phyloP scores from a whole-genome alignment of 352 stramenopile species.

The Globisporangium abappressorium region DNA sequence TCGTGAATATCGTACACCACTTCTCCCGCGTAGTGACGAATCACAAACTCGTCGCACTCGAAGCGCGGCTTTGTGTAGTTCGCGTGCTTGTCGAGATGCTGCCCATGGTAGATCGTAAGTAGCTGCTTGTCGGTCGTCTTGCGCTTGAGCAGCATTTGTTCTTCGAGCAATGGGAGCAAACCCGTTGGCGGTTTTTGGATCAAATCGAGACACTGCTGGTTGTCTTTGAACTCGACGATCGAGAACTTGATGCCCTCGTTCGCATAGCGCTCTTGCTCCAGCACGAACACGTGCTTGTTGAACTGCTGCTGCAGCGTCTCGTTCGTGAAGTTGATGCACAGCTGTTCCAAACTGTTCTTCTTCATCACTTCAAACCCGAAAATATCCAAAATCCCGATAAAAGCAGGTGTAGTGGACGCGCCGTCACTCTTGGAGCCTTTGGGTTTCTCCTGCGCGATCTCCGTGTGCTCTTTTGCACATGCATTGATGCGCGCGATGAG shows the following conservation, averaged over 20 bases:
- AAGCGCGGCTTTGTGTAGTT: constrained; percentile 77
- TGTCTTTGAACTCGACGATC: constrained; percentile 83
- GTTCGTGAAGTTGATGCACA: constrained; percentile 93
- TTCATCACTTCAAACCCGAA: constrained; percentile 91
- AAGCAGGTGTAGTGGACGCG: constrained; percentile 22
- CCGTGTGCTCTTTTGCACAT: constrained; percentile 59
- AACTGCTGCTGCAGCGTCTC: constrained; percentile 90
- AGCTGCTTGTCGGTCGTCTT: constrained; percentile 85
- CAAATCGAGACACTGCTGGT: constrained; percentile 71
- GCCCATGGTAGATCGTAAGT: constrained; percentile 77
- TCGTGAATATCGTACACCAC: constrained; percentile 80
- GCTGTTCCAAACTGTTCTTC: constrained; percentile 86
- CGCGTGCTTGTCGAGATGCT: constrained; percentile 68
- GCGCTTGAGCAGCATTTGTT: constrained; percentile 86
- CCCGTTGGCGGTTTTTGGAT: constrained; percentile 81
- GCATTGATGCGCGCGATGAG: constrained; percentile 76
- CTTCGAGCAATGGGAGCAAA: constrained; percentile 80
- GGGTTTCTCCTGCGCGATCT: constrained; percentile 19
- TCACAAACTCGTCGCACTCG: constrained; percentile 82
- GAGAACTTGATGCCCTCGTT: constrained; percentile 71
- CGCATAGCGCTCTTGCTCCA: constrained; percentile 81
- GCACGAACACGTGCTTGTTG: constrained; percentile 86
- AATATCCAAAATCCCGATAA: constrained; percentile 90
- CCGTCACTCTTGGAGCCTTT: constrained; percentile 5
- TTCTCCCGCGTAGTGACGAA: constrained; percentile 83